Percentiles rank a stretch among this genome's conserved stretches.
phyloP scores from a whole-genome alignment of 2,329 filamentous ascomycete genomes.

The Phyllosticta citribraziliensis region DNA sequence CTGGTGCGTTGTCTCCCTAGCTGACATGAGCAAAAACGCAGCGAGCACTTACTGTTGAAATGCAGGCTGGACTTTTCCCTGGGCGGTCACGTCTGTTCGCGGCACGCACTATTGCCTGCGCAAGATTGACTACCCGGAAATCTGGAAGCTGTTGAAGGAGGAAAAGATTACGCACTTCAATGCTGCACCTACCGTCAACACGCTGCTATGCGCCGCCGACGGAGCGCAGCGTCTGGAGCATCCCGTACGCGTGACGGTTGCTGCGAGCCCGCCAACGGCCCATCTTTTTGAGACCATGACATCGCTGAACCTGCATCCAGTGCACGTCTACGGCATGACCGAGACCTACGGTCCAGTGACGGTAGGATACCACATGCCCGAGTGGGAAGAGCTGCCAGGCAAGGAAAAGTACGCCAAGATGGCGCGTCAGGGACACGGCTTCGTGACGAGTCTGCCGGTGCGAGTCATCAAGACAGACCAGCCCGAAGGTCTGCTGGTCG shows the following conservation, averaged over 20 bases:
- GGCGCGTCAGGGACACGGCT: constrained; percentile 90
- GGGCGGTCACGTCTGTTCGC: constrained; percentile 83
- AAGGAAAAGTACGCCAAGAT: constrained; percentile 80
- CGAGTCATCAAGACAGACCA: constrained; percentile 74
- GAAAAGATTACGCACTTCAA: constrained; percentile 91
- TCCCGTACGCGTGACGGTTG: constrained; percentile 79
- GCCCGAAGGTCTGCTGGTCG: constrained; percentile 37
- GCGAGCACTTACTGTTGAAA: background rate
- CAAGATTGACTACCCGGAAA: constrained; percentile 88
- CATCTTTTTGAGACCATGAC: constrained; percentile 93
- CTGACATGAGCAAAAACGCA: constrained; percentile 13
- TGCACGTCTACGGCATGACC: constrained; percentile 82
- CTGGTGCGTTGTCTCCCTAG: constrained; percentile 27
- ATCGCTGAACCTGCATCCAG: constrained; percentile 71
- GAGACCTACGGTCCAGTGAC: constrained; percentile 95
- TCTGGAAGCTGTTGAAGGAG: constrained; percentile 80
- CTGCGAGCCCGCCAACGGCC: constrained; percentile 79
- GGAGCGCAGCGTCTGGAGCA: constrained; percentile 61
- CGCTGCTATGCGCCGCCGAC: constrained; percentile 70
- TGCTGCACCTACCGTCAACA: constrained; percentile 93
- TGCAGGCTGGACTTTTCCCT: constrained; percentile 72
- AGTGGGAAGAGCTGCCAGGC: constrained; percentile 64
- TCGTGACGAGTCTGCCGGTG: constrained; percentile 69
- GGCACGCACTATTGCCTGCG: constrained; percentile 93
- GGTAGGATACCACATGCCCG: constrained; percentile 78